Evolutionary conservation across 192 early-diverging fungal species (phyloP).

Genomic region (Coemansia sp.): DNA sequence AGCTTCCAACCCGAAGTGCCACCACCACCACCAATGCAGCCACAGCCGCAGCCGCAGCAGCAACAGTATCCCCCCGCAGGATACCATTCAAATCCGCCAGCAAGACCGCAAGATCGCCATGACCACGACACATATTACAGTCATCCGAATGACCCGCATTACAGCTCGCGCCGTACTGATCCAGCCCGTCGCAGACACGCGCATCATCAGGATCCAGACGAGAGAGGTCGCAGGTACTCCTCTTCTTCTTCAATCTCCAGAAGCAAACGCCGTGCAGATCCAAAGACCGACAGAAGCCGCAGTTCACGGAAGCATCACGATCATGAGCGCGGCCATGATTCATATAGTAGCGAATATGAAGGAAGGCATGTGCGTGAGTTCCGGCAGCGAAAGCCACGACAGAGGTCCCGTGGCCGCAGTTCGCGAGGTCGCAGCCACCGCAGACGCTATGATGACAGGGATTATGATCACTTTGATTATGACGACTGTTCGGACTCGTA

Average conservation of each 20-base stretch:
- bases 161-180: constrained; percentile 7
- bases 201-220: constrained; percentile 20
- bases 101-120: constrained; percentile 8
- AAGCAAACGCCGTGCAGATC: constrained; percentile 3
- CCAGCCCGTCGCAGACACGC: constrained; percentile 1
- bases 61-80: constrained; percentile 2
- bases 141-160: constrained; percentile 6
- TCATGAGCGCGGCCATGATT: constrained; percentile 13
- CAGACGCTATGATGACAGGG: constrained; percentile 8
- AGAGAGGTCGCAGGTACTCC: constrained; percentile 8
- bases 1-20: constrained; percentile 38
- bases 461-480: constrained; percentile 37
- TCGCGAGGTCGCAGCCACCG: constrained; percentile 9
- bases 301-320: constrained; percentile 9
- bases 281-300: constrained; percentile 5
- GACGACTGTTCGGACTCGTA: constrained; percentile 35
- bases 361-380: constrained; percentile 18
- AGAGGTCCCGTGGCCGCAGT: constrained; percentile 17
- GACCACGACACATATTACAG: constrained; percentile 7
- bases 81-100: neutral
- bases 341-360: constrained; percentile 22
- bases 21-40: constrained; percentile 11
- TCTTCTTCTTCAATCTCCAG: constrained; percentile 23
- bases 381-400: constrained; percentile 20
- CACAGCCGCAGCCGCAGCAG: constrained; percentile 4